Conservation (phyloP, 306 rosid species). For the Vicia villosa region DNA sequence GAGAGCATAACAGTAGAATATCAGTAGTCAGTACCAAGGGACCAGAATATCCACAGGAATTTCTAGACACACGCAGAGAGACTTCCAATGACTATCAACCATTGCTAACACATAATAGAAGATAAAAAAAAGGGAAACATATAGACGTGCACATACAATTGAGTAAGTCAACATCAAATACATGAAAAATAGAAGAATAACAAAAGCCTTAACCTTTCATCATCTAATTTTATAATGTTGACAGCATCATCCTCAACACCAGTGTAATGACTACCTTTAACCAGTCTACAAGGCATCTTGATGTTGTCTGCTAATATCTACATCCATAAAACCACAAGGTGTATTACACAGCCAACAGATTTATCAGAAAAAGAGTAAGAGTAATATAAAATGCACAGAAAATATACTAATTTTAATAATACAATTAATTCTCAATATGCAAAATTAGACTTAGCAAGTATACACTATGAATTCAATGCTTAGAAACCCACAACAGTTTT, state of each 20-base stretch:
- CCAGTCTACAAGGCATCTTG: constrained; percentile 96
- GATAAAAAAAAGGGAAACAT: constrained; percentile 7
- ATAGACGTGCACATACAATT: constrained; percentile 6
- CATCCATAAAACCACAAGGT: constrained; percentile 44
- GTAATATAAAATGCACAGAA: constrained; percentile 17
- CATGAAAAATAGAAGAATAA: constrained; percentile 27
- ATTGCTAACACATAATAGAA: constrained; percentile 10
- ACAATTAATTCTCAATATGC: constrained; percentile 18
- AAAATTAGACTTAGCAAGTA: constrained; percentile 29
- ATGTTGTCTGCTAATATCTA: constrained; percentile 93
- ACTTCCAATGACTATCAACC: constrained; percentile 21
- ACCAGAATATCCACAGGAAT: constrained; percentile 26
- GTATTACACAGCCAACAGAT: constrained; percentile 22
- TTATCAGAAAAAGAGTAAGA: constrained; percentile 11
- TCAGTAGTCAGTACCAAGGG: constrained; percentile 45
- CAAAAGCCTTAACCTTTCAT: constrained; percentile 70
- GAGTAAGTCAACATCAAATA: constrained; percentile 29
- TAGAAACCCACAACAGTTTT: constrained; percentile 10
- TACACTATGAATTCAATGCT: background rate
- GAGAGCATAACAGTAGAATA: constrained; percentile 47
- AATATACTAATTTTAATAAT: constrained; percentile 14
- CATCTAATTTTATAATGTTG: constrained; percentile 89
- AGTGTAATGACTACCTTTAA: constrained; percentile 95
- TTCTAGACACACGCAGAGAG: constrained; percentile 16
- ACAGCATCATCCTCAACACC: constrained; percentile 98